A percentile compares a stretch with the other conserved stretches of the same genome.
Evolutionary conservation across 768 basidiomycete species (phyloP).

Genomic region (Sporobolomyces pararoseus): DNA sequence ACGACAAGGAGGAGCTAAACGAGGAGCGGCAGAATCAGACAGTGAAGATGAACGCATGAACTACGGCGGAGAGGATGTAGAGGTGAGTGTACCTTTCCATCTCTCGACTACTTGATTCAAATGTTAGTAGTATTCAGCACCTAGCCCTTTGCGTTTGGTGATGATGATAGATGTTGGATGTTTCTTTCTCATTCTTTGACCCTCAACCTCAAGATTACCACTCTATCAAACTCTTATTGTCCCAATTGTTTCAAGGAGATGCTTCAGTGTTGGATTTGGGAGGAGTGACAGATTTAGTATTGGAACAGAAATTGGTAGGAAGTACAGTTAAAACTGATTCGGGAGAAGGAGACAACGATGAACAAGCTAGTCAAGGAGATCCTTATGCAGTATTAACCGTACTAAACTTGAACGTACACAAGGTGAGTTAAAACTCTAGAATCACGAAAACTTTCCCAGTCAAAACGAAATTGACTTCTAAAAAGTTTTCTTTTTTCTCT

Average conservation of each 20-base stretch:
- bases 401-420: slow-evolving; percentile 59
- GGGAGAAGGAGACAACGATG: slow-evolving; percentile 52
- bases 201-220: slow-evolving; percentile 82
- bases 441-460: too few relatives aligned
- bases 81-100: neutral
- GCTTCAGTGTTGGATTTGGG: slow-evolving; percentile 67
- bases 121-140: too few relatives aligned
- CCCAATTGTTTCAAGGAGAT: slow-evolving; percentile 68
- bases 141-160: too few relatives aligned
- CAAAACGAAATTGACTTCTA: too few relatives aligned
- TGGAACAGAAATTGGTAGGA: slow-evolving; percentile 70
- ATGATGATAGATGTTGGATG: slow-evolving; percentile 63
- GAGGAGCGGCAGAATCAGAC: neutral
- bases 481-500: neutral
- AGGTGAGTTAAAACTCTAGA: neutral
- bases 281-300: slow-evolving; percentile 72
- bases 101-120: neutral
- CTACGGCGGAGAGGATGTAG: slow-evolving; percentile 7
- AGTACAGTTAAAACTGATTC: slow-evolving; percentile 91
- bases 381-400: slow-evolving; percentile 84
- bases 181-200: slow-evolving; percentile 92
- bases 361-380: slow-evolving; percentile 56
- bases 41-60: slow-evolving; percentile 13
- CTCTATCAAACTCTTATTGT: slow-evolving; percentile 57
- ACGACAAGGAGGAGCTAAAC: neutral